Conservation (phyloP, 805 yeast genomes). For the Pichia nanzhaoensis region DNA sequence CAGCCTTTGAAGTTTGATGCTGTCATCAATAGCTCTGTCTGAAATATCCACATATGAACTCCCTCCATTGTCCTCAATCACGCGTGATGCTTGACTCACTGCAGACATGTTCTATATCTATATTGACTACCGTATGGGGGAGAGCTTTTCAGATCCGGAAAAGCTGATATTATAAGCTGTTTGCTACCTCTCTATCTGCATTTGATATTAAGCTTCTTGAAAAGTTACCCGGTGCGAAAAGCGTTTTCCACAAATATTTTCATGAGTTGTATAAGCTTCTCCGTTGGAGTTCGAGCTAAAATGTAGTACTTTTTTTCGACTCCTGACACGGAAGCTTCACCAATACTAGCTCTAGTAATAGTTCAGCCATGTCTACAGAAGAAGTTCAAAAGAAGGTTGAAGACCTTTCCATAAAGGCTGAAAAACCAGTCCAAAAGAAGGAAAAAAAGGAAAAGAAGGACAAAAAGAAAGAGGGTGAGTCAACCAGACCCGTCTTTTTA, state of each 20-base stretch:
- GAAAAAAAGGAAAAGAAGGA: conserved; percentile 26
- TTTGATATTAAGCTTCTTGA: too few relatives aligned
- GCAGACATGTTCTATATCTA: neutral
- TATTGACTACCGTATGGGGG: neutral
- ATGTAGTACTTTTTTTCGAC: too few relatives aligned
- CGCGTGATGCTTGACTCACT: neutral
- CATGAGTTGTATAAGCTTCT: too few relatives aligned
- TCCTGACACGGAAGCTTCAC: too few relatives aligned
- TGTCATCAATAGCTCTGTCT: conserved; percentile 4
- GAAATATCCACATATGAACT: neutral
- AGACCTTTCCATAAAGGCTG: conserved; percentile 31
- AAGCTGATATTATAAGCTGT: too few relatives aligned
- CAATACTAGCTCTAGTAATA: too few relatives aligned
- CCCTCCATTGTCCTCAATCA: conserved; percentile 10
- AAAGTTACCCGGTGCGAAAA: conserved; percentile 9
- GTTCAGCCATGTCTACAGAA: conserved; percentile 25
- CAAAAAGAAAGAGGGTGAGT: conserved; percentile 25
- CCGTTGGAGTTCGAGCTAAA: too few relatives aligned
- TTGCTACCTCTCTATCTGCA: too few relatives aligned
- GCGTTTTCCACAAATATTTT: too few relatives aligned
- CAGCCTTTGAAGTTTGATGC: conserved; percentile 10
- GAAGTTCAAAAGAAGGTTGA: conserved; percentile 45
- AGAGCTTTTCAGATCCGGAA: too few relatives aligned
- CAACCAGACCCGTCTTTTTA: conserved; percentile 38
- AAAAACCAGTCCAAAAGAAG: conserved; percentile 9